These are phyloP conservation scores for Rhynchosporium secalis DNA, from an alignment of 2,329 filamentous ascomycete species.

Conservation along the genomic window DNA sequence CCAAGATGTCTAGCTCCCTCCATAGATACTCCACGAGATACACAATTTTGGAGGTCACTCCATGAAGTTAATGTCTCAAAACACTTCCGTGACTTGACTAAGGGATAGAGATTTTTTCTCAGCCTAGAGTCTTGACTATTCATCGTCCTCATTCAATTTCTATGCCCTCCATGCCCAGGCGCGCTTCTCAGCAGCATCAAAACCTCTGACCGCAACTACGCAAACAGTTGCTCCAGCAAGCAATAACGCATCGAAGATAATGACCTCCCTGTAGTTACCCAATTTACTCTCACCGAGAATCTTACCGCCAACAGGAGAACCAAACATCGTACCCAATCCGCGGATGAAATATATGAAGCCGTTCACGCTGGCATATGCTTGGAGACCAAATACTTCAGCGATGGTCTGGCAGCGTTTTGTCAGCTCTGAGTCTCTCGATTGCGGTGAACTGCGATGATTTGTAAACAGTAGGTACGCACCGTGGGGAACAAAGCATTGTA, in stretches of 20 bases:
- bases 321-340: slow-evolving; percentile 47
- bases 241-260: slow-evolving; percentile 45
- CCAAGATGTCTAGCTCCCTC: too few relatives aligned
- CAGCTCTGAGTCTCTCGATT: not conserved
- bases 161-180: slow-evolving; percentile 45
- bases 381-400: slow-evolving; percentile 50
- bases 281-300: slow-evolving; percentile 42
- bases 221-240: slow-evolving; percentile 44
- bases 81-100: not conserved
- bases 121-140: too few relatives aligned
- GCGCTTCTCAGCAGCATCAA: slow-evolving; percentile 42
- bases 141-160: too few relatives aligned
- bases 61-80: too few relatives aligned
- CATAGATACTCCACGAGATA: too few relatives aligned
- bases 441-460: not conserved
- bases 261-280: slow-evolving; percentile 43
- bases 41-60: too few relatives aligned
- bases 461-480: slow-evolving; percentile 17
- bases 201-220: slow-evolving; percentile 46
- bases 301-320: slow-evolving; percentile 47
- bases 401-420: slow-evolving; percentile 37
- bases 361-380: slow-evolving; percentile 49
- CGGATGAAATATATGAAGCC: slow-evolving; percentile 49
- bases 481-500: slow-evolving; percentile 50
- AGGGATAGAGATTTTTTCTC: not conserved